Evolutionary conservation across 306 rosid species (phyloP).

Genomic region (Castanea crenata): DNA sequence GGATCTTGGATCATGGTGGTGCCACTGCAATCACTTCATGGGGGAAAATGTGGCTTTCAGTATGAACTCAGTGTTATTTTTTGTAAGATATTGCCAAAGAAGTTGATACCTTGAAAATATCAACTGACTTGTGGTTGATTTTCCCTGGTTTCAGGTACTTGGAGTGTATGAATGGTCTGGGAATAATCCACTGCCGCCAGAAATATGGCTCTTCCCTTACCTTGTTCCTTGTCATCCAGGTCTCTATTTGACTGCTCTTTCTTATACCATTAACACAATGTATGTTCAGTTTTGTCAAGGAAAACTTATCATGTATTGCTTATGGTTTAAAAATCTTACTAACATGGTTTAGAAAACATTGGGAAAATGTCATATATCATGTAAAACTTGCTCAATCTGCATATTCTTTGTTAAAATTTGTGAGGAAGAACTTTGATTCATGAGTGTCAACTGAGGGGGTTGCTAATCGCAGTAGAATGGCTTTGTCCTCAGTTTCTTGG

Average conservation of each 20-base stretch:
- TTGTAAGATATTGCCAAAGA: constrained; percentile 2
- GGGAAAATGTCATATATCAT: background rate
- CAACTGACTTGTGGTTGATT: background rate
- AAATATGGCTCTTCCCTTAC: constrained; percentile 88
- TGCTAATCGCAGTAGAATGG: background rate
- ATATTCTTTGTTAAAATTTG: background rate
- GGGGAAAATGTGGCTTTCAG: constrained; percentile 99
- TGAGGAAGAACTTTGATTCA: constrained; percentile 4
- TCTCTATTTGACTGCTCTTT: constrained; percentile 8
- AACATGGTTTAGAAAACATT: background rate
- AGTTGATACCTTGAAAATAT: background rate
- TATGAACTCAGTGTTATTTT: constrained; percentile 32
- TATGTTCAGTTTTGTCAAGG: background rate
- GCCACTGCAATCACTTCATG: constrained; percentile 74
- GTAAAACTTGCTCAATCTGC: background rate
- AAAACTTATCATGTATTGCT: background rate
- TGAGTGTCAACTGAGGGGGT: background rate
- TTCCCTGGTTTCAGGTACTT: constrained; percentile 51
- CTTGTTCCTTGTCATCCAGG: constrained; percentile 84
- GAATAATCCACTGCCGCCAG: constrained; percentile 94
- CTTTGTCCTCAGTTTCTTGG: background rate
- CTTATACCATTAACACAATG: background rate
- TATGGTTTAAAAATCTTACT: background rate
- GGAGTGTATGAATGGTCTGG: constrained; percentile 92
- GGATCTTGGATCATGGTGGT: constrained; percentile 88